Evolutionary conservation across 208 protist species (phyloP), one percentile per base, ranked within the genome.

Genomic region (Leishmania mexicana): DNA sequence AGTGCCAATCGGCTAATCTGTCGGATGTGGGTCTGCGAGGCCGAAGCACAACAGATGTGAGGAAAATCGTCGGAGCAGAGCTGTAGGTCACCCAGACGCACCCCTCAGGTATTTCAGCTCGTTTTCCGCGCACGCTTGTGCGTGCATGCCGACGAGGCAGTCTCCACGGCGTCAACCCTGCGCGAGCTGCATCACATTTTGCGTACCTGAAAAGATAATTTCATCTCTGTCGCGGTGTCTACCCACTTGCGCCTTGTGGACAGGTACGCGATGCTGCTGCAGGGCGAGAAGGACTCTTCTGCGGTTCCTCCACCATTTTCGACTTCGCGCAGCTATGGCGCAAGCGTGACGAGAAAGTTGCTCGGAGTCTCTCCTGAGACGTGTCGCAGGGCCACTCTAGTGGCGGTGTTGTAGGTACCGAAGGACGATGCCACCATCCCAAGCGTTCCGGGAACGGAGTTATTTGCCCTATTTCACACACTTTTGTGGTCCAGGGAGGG

Each of bases 11-110:
- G 6, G 40, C 79, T 49, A 83, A 94, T 78, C 57, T 92, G 38
- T 94, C 92, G 24, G 93, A 96, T 81, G 84, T 94, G 49, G 78
- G 96, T 31, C 75, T 97, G 11, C 88, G 83, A 4, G 87, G 97
- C 76, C 85, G 84, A 13, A 76, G 65, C 62, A 79, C 70, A 28
- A 84, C 93, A 8, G 90, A 91, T 38, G 87, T 97, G 58, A 96
- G 94, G 90, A 93, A 96, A 81, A 81, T 97, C 47, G 87, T 90
- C 35, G 91, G 88, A 6, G 91, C 90, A 15, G 94, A 97, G 83
- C 88, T 97, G 62, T 89, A 87, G 6, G 51, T 78, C 31, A 92
- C 88, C 28, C 83, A 85, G 78, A 78, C 83, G 76, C 83, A 91
- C 92, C 81, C 85, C 2, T 83, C 81, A 3, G 81, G 88, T 71